Evolutionary conservation across 805 yeast species (phyloP).

Genomic region (Komagataella mondaviorum): DNA sequence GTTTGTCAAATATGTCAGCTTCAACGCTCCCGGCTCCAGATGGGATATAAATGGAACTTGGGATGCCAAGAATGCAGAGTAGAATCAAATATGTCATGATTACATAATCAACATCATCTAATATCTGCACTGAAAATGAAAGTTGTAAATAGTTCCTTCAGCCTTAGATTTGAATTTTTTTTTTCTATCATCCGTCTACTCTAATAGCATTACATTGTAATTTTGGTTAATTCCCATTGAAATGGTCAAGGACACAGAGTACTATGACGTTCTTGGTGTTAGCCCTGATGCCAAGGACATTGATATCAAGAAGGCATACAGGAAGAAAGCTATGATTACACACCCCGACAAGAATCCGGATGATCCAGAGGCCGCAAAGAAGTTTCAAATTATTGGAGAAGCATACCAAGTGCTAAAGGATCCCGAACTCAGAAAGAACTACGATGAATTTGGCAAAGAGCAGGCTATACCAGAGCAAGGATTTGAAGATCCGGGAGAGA

Average conservation of each 20-base stretch:
- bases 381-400: slow-evolving; percentile 64
- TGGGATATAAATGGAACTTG: slow-evolving; percentile 84
- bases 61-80: slow-evolving; percentile 42
- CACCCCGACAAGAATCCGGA: slow-evolving; percentile 98
- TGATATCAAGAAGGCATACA: slow-evolving; percentile 87
- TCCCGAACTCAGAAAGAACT: slow-evolving; percentile 47
- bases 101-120: neutral
- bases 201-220: neutral
- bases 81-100: neutral
- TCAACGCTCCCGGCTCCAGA: slow-evolving; percentile 77
- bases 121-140: neutral
- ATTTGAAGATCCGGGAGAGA: slow-evolving; percentile 77
- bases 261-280: slow-evolving; percentile 73
- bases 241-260: slow-evolving; percentile 79
- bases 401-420: slow-evolving; percentile 79
- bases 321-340: slow-evolving; percentile 76
- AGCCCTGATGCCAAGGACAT: slow-evolving; percentile 54
- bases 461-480: slow-evolving; percentile 58
- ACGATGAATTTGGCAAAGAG: slow-evolving; percentile 80
- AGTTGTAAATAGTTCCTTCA: neutral
- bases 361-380: slow-evolving; percentile 78
- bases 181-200: neutral
- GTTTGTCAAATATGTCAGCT: slow-evolving; percentile 85
- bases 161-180: neutral
- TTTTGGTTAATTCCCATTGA: neutral